Evolutionary conservation across 352 stramenopile genomes (phyloP).

Genomic region (Aphanomyces invadans): DNA sequence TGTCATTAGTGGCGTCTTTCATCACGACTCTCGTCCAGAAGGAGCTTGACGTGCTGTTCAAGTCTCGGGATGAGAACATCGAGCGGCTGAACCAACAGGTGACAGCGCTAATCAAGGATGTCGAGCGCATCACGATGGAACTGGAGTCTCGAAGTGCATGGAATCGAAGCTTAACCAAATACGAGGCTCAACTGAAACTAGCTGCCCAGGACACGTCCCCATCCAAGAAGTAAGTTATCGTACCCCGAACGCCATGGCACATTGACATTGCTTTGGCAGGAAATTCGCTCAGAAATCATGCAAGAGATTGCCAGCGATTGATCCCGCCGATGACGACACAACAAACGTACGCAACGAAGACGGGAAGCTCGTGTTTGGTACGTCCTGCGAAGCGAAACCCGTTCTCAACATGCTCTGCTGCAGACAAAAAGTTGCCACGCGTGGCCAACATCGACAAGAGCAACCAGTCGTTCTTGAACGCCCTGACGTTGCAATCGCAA

Average conservation of each 20-base stretch:
- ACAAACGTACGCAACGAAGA: slow-evolving; percentile 33
- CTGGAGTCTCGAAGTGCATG: slow-evolving; percentile 54
- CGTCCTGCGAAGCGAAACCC: too few relatives aligned
- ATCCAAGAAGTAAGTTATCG: slow-evolving; percentile 33
- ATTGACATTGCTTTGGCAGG: slow-evolving; percentile 14
- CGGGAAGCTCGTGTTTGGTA: slow-evolving; percentile 61
- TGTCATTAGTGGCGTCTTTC: slow-evolving; percentile 14
- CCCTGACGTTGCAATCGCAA: slow-evolving; percentile 40
- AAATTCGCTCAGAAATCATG: slow-evolving; percentile 44
- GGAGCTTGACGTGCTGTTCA: slow-evolving; percentile 54
- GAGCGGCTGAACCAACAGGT: slow-evolving; percentile 62
- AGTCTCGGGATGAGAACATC: slow-evolving; percentile 40
- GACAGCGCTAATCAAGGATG: slow-evolving; percentile 54
- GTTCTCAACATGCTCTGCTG: too few relatives aligned
- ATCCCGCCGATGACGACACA: background rate
- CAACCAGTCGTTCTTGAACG: slow-evolving; percentile 32
- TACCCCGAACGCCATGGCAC: background rate
- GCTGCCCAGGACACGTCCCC: slow-evolving; percentile 24
- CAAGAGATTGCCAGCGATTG: slow-evolving; percentile 29
- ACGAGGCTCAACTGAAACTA: slow-evolving; percentile 31
- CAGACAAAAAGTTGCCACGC: slow-evolving; percentile 62
- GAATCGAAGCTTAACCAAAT: slow-evolving; percentile 53
- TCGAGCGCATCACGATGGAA: slow-evolving; percentile 53
- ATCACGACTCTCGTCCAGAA: slow-evolving; percentile 51
- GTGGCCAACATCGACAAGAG: slow-evolving; percentile 66